Conservation (phyloP, 768 basidiomycete genomes). For the Harrya chromipes region DNA sequence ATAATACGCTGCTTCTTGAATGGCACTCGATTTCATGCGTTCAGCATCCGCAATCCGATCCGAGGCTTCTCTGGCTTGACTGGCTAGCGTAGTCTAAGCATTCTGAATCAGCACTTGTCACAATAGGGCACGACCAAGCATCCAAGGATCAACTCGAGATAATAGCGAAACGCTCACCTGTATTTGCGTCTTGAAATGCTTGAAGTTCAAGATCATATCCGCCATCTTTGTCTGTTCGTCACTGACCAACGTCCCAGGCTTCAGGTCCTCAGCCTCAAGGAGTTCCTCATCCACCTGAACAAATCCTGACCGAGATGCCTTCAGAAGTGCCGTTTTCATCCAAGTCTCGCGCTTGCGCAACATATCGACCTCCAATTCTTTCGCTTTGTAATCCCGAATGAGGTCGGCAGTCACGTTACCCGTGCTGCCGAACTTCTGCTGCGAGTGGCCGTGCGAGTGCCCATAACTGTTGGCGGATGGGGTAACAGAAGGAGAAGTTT, state of each 20-base stretch:
- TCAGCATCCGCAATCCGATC: constrained; percentile 80
- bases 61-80: constrained; percentile 74
- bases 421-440: constrained; percentile 48
- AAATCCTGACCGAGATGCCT: constrained; percentile 79
- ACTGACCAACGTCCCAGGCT: constrained; percentile 32
- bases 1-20: constrained; percentile 94
- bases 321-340: constrained; percentile 77
- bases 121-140: neutral
- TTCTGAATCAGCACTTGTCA: constrained; percentile 8
- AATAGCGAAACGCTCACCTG: constrained; percentile 55
- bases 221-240: constrained; percentile 52
- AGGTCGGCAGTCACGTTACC: constrained; percentile 74
- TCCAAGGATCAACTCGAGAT: neutral
- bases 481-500: constrained; percentile 37
- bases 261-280: constrained; percentile 32
- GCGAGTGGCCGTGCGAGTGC: constrained; percentile 38
- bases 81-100: constrained; percentile 61
- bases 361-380: constrained; percentile 76
- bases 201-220: constrained; percentile 78
- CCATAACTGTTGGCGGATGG: constrained; percentile 49
- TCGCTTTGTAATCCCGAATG: constrained; percentile 74
- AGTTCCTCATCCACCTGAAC: constrained; percentile 57
- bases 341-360: constrained; percentile 77
- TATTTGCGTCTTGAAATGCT: constrained; percentile 81
- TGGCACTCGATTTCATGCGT: constrained; percentile 67